Percentiles rank a stretch among this genome's conserved stretches.
phyloP scores from a whole-genome alignment of 2,329 filamentous ascomycete species.

The Penicillium sp. region DNA sequence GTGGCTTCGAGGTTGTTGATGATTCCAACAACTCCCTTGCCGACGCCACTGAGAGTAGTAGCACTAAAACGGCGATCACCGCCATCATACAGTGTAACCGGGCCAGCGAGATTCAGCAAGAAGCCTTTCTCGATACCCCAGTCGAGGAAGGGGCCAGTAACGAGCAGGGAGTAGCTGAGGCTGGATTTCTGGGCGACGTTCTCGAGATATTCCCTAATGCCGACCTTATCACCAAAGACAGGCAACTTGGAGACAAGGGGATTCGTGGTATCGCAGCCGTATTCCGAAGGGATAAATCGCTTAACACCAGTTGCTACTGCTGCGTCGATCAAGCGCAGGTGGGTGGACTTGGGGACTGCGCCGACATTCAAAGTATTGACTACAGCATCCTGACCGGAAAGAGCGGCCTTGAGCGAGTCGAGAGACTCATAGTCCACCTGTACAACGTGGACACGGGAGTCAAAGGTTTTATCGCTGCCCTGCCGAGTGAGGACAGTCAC shows the following conservation, averaged over 20 bases:
- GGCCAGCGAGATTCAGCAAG: conserved; percentile 42
- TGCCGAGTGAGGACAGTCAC: conserved; percentile 27
- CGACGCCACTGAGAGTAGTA: conserved; percentile 50
- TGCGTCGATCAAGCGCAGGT: conserved; percentile 29
- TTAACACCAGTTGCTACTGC: conserved; percentile 28
- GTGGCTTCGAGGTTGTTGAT: conserved; percentile 52
- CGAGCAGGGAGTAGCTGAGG: conserved; percentile 33
- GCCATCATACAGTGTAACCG: conserved; percentile 45
- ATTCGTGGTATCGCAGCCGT: conserved; percentile 31
- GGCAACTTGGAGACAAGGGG: conserved; percentile 22
- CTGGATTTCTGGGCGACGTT: conserved; percentile 10
- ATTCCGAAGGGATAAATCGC: conserved; percentile 37
- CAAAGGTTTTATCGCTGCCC: conserved; percentile 4
- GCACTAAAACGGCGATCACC: conserved; percentile 50
- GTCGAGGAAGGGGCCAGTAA: conserved; percentile 35
- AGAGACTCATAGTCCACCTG: conserved; percentile 30
- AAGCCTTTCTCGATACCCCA: conserved; percentile 38
- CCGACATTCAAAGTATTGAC: conserved; percentile 20
- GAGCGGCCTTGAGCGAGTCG: conserved; percentile 20
- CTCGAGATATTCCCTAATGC: conserved; percentile 27
- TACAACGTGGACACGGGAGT: conserved; percentile 10
- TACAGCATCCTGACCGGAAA: conserved; percentile 29
- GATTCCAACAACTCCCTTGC: conserved; percentile 48
- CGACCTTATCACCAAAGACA: conserved; percentile 32
- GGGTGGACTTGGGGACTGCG: conserved; percentile 1